phyloP scores from a whole-genome alignment of 768 basidiomycete genomes.

The Mycena floridula region DNA sequence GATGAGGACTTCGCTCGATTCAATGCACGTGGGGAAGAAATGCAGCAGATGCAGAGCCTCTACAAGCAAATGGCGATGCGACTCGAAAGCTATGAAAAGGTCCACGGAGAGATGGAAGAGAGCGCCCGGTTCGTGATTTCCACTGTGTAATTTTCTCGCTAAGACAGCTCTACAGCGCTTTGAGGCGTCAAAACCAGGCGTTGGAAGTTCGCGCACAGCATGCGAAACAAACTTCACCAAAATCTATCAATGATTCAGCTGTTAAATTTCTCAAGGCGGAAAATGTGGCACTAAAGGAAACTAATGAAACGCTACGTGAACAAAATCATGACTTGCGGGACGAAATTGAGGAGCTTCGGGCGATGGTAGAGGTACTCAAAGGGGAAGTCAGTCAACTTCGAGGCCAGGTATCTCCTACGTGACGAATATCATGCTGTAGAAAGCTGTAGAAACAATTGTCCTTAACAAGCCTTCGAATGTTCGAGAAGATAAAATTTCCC shows the following conservation, averaged over 20 bases:
- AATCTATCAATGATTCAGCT: no score
- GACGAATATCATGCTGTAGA: no score
- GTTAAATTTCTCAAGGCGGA: no score
- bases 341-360: conserved; percentile 60
- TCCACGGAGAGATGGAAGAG: conserved; percentile 49
- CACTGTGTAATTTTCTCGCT: neutral
- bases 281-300: conserved; percentile 36
- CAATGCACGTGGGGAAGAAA: conserved; percentile 55
- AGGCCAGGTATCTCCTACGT: no score
- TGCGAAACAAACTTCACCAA: conserved; percentile 25
- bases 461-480: no score
- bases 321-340: conserved; percentile 52
- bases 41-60: conserved; percentile 47
- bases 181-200: conserved; percentile 55
- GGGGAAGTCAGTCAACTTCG: no score
- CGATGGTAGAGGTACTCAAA: conserved; percentile 65
- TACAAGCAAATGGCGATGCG: conserved; percentile 64
- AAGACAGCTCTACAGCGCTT: conserved; percentile 28
- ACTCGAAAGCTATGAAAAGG: conserved; percentile 50
- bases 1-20: conserved; percentile 69
- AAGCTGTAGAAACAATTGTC: no score
- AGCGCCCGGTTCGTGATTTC: conserved; percentile 42
- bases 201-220: conserved; percentile 52
- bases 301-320: conserved; percentile 49
- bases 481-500: no score